Conservation (phyloP, 2,329 filamentous ascomycete species). For the Fonsecaea monophora region DNA sequence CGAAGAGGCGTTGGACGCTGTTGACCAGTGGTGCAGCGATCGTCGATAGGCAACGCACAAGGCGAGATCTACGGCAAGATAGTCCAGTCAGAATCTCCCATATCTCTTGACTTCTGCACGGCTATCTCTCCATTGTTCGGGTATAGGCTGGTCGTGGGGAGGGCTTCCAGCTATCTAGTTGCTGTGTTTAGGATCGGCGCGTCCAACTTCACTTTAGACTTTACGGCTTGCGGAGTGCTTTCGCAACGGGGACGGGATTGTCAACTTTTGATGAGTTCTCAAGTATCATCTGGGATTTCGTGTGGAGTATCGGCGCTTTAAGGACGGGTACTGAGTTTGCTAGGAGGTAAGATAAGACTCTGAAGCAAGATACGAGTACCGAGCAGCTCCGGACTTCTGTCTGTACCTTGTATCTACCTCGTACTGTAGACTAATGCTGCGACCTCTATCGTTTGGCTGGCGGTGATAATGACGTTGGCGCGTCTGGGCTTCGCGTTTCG, state of each 20-base stretch:
- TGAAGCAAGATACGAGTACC: not conserved
- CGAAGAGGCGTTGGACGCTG: not conserved
- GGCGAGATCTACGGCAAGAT: slow-evolving; percentile 12
- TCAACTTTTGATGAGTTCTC: slow-evolving; percentile 7
- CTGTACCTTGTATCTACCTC: not conserved
- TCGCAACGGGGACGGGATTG: not conserved
- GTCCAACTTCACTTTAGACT: not conserved
- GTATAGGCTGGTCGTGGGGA: slow-evolving; percentile 3
- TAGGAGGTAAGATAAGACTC: not conserved
- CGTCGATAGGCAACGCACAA: not conserved
- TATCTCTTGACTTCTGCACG: slow-evolving; percentile 13
- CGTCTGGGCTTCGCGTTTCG: not conserved
- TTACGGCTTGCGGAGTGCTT: slow-evolving; percentile 6
- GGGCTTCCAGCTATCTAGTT: slow-evolving; percentile 5
- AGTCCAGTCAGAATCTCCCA: slow-evolving; percentile 4
- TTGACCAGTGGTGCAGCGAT: not conserved
- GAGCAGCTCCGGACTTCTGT: not conserved
- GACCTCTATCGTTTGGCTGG: not conserved
- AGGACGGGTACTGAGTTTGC: not conserved
- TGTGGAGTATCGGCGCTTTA: not conserved
- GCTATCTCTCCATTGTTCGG: slow-evolving; percentile 1
- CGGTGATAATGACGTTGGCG: slow-evolving; percentile 8
- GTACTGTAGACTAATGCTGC: not conserved
- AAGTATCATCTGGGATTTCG: not conserved
- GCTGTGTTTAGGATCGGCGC: slow-evolving; percentile 16